Evolutionary conservation across 78 protist species (phyloP), one percentile per base, ranked within the genome.

Genomic region (Isochrysis galbana): DNA sequence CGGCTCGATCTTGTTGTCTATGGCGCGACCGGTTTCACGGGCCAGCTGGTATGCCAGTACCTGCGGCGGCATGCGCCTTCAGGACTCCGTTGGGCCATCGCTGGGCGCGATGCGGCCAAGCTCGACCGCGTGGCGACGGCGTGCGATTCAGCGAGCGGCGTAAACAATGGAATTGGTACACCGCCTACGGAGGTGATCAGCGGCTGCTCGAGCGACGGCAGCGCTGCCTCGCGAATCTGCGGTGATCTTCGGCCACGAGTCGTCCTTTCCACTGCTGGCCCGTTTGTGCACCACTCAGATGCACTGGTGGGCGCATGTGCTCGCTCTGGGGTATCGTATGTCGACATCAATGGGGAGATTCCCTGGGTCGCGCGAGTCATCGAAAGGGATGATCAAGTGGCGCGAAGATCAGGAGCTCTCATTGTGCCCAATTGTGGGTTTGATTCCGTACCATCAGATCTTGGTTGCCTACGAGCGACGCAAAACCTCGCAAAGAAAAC

Each of bases 231-330:
- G 84, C 84, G 44, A 4, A 26, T 77, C 34, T 41, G 48, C 26
- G 84, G 34, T 4, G 2, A 25, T 29, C 69, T 94, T 69, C 2
- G 80, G 34, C n/a, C n/a, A n/a, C n/a, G n/a, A n/a, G 90, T 67
- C 44, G 91, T 94, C 38, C 26, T 89, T 14, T 29, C 94, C 54
- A 90, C 96, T 80, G 94, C 88, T 25, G 94, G 95, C 34, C 95
- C 95, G 11, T 94, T 45, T 67, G 5, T 14, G n/a, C 5, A 0
- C 34, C 26, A 7, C 89, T 93, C 93, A 7, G 19, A 10, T 29
- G 19, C 38, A 2, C 61, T 94, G 29, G 88, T 94, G 5, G 51
- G 48, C 34, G 94, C 94, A 29, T 94, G 95, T 55, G 77, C 74
- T 11, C 17, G 5, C 19, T 2, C 17, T 11, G 88, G 87, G 34